Percentiles rank a stretch among this genome's conserved stretches.
phyloP scores from a whole-genome alignment of 2,329 filamentous ascomycete genomes.

The Dothidotthia symphoricarpi region DNA sequence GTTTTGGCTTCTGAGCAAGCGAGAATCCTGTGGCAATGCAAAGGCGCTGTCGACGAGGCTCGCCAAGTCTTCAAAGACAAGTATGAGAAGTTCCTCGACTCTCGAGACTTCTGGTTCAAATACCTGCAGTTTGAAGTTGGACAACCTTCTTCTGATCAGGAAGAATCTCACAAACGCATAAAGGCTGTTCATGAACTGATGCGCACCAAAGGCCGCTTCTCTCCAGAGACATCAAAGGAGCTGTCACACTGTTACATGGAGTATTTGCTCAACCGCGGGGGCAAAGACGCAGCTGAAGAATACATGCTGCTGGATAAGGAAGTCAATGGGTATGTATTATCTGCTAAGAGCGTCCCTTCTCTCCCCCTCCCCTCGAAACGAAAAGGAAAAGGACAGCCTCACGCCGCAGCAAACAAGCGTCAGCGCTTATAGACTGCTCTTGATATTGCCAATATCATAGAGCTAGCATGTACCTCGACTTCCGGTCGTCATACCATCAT shows the following conservation, averaged over 20 bases:
- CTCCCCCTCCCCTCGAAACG: slow-evolving; percentile 22
- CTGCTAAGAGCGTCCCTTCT: slow-evolving; percentile 29
- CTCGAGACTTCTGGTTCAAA: slow-evolving; percentile 82
- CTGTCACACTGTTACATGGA: slow-evolving; percentile 75
- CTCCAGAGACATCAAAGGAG: slow-evolving; percentile 66
- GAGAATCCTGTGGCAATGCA: slow-evolving; percentile 79
- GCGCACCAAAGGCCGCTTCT: slow-evolving; percentile 68
- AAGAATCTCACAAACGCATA: slow-evolving; percentile 68
- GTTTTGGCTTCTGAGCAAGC: slow-evolving; percentile 88
- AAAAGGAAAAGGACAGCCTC: slow-evolving; percentile 33
- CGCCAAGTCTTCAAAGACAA: slow-evolving; percentile 81
- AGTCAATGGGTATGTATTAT: slow-evolving; percentile 66
- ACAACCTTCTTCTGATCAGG: slow-evolving; percentile 67
- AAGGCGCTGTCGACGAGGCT: slow-evolving; percentile 76
- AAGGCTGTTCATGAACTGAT: slow-evolving; percentile 77
- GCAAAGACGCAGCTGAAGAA: slow-evolving; percentile 79
- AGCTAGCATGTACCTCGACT: slow-evolving; percentile 3
- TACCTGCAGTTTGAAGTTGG: slow-evolving; percentile 88
- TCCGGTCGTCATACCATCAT: slow-evolving; percentile 2
- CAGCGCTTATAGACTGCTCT: slow-evolving; percentile 23
- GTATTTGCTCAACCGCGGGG: slow-evolving; percentile 80
- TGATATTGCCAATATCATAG: slow-evolving; percentile 8
- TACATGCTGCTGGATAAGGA: slow-evolving; percentile 81
- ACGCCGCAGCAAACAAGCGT: slow-evolving; percentile 36
- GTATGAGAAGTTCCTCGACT: slow-evolving; percentile 79